phyloP scores from a whole-genome alignment of 1,284 basidiomycete species.

The Ustilago lituana region DNA sequence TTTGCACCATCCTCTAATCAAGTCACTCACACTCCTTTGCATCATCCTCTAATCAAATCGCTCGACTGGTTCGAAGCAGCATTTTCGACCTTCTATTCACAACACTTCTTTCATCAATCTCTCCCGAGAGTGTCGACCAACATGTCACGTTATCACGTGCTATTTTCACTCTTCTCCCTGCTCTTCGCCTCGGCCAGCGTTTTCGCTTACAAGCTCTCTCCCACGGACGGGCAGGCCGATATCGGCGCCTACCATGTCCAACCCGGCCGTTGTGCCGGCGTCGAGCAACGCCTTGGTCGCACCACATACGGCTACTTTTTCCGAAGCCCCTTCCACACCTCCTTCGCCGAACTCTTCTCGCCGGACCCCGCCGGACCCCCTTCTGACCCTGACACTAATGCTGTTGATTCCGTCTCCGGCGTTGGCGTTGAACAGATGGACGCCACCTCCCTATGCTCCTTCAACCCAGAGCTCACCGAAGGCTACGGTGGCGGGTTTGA shows the following conservation, averaged over 20 bases:
- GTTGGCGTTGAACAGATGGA: constrained; percentile 16
- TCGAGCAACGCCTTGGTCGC: constrained; percentile 16
- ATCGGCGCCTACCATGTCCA: constrained; percentile 37
- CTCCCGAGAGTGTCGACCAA: no score
- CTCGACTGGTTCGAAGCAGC: background rate
- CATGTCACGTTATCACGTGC: no score
- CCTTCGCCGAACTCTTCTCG: constrained; percentile 3
- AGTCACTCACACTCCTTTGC: background rate
- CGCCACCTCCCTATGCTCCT: constrained; percentile 22
- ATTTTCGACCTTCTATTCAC: background rate
- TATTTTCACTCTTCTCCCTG: background rate
- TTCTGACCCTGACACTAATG: no score
- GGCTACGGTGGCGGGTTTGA: constrained; percentile 29
- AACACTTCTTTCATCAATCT: background rate
- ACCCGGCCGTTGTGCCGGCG: constrained; percentile 23
- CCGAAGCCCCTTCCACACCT: constrained; percentile 10
- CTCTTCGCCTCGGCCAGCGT: background rate
- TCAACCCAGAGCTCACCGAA: constrained; percentile 21
- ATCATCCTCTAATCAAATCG: no score
- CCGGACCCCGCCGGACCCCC: no score
- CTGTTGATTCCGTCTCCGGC: no score
- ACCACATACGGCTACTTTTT: constrained; percentile 15
- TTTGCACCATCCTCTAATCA: no score
- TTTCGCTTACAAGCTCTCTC: constrained; percentile 14
- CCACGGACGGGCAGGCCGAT: constrained; percentile 20